Evolutionary conservation across 78 protist genomes (phyloP).

Genomic region (Carpediemonas membranifera): DNA sequence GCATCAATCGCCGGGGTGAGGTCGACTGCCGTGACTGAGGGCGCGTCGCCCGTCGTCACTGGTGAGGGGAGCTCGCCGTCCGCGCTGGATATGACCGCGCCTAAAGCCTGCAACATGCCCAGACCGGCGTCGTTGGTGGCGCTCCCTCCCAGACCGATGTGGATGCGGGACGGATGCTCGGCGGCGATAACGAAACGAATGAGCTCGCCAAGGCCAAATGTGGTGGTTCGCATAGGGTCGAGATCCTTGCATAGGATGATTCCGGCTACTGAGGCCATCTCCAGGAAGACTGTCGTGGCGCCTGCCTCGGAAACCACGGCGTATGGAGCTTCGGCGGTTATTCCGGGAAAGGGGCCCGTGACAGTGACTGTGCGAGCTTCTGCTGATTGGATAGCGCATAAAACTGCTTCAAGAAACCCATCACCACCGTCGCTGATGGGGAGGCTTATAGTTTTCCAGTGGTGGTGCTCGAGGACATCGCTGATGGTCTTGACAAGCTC

Average conservation of each 20-base stretch:
- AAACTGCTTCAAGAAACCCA: background rate
- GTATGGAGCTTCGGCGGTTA: background rate
- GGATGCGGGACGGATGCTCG: background rate
- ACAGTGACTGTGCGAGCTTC: background rate
- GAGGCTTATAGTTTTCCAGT: background rate
- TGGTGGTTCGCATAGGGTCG: background rate
- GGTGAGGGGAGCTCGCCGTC: background rate
- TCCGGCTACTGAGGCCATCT: background rate
- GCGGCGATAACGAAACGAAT: background rate
- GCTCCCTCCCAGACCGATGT: background rate
- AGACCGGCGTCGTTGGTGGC: constrained; percentile 14
- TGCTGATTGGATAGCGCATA: background rate
- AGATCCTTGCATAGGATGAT: background rate
- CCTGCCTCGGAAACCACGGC: background rate
- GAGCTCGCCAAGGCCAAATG: background rate
- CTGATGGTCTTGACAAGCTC: background rate
- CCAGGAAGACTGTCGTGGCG: background rate
- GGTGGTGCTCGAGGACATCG: background rate
- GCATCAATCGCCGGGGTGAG: background rate
- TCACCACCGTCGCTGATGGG: constrained; percentile 10
- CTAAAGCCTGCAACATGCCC: background rate
- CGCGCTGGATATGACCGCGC: background rate
- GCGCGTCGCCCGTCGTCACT: background rate
- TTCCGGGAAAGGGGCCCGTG: background rate
- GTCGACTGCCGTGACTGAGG: background rate